phyloP scores from a whole-genome alignment of 1,284 basidiomycete genomes.

The Cyathus olla region DNA sequence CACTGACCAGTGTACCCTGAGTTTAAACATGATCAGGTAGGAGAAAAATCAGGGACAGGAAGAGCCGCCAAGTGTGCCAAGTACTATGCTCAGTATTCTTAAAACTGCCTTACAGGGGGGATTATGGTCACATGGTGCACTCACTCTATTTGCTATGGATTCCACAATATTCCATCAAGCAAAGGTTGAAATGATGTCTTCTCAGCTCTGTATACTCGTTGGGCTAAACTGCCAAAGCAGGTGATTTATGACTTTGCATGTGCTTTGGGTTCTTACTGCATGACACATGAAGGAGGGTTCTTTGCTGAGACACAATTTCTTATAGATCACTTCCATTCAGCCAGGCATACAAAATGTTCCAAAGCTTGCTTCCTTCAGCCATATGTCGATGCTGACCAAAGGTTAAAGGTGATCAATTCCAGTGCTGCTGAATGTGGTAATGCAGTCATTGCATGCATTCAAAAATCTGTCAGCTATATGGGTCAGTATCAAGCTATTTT shows the following conservation, averaged over 20 bases:
- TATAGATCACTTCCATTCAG: too few relatives aligned
- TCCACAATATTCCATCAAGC: too few relatives aligned
- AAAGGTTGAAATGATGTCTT: conserved; percentile 52
- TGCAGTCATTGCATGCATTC: too few relatives aligned
- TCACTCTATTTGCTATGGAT: conserved; percentile 51
- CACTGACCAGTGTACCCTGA: conserved; percentile 26
- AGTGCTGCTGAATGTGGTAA: too few relatives aligned
- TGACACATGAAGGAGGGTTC: conserved; percentile 35
- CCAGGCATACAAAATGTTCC: too few relatives aligned
- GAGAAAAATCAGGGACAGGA: conserved; percentile 7
- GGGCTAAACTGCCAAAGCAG: conserved; percentile 38
- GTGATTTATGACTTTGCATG: too few relatives aligned
- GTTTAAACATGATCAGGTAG: conserved; percentile 19
- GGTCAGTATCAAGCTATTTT: too few relatives aligned
- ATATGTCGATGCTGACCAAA: too few relatives aligned
- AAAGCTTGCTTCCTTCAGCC: too few relatives aligned
- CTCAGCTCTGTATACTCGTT: conserved; percentile 44
- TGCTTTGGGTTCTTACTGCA: conserved; percentile 45
- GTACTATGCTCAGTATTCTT: conserved; percentile 43
- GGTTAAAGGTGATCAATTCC: too few relatives aligned
- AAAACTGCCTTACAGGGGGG: conserved; percentile 39
- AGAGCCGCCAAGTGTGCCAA: conserved; percentile 40
- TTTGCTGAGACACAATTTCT: conserved; percentile 40
- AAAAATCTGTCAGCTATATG: too few relatives aligned
- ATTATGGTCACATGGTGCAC: conserved; percentile 47